Evolutionary conservation across 495 filamentous ascomycete species (phyloP).

Genomic region (Bacidia gigantensis): DNA sequence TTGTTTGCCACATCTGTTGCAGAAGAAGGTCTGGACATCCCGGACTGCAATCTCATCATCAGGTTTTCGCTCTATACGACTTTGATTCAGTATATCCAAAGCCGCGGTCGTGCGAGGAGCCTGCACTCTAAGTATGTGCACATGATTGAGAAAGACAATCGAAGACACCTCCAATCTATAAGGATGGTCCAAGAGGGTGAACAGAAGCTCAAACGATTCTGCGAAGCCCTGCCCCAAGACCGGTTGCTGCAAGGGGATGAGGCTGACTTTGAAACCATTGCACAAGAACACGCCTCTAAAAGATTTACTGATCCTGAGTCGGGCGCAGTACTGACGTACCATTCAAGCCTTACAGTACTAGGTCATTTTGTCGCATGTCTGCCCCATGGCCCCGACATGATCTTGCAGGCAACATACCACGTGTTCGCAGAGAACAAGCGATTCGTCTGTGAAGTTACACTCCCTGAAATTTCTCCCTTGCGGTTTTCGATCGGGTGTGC

Average conservation of each 20-base stretch:
- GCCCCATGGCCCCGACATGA: constrained; percentile 45
- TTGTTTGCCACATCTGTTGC: constrained; percentile 80
- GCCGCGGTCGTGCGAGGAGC: constrained; percentile 76
- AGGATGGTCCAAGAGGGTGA: constrained; percentile 42
- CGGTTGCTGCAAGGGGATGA: constrained; percentile 52
- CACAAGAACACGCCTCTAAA: constrained; percentile 38
- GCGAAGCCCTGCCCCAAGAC: constrained; percentile 60
- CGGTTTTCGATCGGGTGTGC: constrained; percentile 45
- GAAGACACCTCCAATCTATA: constrained; percentile 39
- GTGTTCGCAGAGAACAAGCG: constrained; percentile 40
- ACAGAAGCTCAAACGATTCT: constrained; percentile 56
- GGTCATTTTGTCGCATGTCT: constrained; percentile 47
- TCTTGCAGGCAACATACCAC: constrained; percentile 47
- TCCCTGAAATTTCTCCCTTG: constrained; percentile 68
- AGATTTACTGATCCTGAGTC: constrained; percentile 51
- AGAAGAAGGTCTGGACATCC: constrained; percentile 92
- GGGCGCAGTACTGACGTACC: constrained; percentile 70
- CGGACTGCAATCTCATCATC: constrained; percentile 84
- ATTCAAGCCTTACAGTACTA: constrained; percentile 52
- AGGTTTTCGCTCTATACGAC: constrained; percentile 85
- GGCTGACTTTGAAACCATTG: constrained; percentile 40
- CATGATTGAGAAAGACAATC: constrained; percentile 63
- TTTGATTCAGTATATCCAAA: constrained; percentile 92
- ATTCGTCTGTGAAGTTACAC: constrained; percentile 67
- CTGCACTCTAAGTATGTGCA: constrained; percentile 64